Conservation (phyloP, 331 rosid genomes). For the Quercus lobata region DNA sequence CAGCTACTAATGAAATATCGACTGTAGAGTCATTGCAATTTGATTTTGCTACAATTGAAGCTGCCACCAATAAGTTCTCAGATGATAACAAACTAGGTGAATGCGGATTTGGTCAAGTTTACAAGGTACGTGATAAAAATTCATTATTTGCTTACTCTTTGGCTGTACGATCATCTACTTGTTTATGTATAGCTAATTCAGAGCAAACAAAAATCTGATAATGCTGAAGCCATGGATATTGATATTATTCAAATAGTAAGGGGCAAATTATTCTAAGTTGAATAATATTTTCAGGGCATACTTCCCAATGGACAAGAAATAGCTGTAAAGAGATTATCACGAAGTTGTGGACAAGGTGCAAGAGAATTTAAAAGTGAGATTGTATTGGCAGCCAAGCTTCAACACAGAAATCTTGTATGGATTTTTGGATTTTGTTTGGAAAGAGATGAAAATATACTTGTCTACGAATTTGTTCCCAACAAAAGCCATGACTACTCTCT, state of each 20-base stretch:
- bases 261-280: not conserved
- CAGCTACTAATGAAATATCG: constrained; percentile 12
- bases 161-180: not conserved
- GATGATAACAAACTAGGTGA: constrained; percentile 4
- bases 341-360: not conserved
- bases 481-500: no score
- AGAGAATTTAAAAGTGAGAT: not conserved
- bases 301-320: not conserved
- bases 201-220: no score
- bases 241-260: no score
- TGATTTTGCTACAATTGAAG: constrained; percentile 16
- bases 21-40: constrained; percentile 23
- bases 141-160: not conserved
- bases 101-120: constrained; percentile 29
- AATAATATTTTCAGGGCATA: not conserved
- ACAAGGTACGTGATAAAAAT: constrained; percentile 1
- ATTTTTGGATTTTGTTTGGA: no score
- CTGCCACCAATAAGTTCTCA: constrained; percentile 21
- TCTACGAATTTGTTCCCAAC: no score
- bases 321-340: not conserved
- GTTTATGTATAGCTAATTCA: no score
- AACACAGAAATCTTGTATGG: no score
- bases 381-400: not conserved
- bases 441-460: no score
- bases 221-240: no score